Evolutionary conservation across 257 asterid genomes (phyloP).

Genomic region (Nicotiana benthamiana): DNA sequence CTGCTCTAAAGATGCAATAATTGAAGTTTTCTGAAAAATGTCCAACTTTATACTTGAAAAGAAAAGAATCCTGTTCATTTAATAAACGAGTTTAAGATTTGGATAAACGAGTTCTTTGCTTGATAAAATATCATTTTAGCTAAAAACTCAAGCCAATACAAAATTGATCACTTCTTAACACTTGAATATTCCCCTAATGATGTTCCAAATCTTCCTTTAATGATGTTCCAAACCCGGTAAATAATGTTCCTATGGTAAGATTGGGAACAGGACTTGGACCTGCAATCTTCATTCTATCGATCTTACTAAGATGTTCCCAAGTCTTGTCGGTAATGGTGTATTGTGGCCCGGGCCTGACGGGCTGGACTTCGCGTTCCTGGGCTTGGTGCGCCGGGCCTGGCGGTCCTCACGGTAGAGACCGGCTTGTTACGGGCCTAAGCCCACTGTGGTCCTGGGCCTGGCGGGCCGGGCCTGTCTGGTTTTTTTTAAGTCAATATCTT

Average conservation of each 20-base stretch:
- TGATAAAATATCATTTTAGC: not conserved
- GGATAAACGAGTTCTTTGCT: not conserved
- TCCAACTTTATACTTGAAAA: not conserved
- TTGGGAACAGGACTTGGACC: not conserved
- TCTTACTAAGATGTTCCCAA: no score
- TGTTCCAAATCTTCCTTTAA: not conserved
- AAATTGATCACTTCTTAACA: not conserved
- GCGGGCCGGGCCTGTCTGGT: no score
- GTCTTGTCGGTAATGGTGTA: no score
- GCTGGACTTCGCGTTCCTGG: no score
- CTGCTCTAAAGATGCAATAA: slow-evolving; percentile 1
- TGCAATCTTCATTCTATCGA: no score
- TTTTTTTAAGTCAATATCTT: no score
- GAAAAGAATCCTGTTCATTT: not conserved
- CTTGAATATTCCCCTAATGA: not conserved
- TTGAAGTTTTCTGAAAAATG: not conserved
- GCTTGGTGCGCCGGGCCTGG: no score
- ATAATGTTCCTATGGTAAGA: not conserved
- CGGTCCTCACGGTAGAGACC: no score
- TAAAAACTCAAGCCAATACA: not conserved
- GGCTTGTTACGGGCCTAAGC: no score
- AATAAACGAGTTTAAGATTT: not conserved
- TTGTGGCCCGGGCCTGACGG: no score
- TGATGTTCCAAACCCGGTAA: not conserved
- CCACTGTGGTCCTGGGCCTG: no score